phyloP scores from a whole-genome alignment of 345 rosid species.

The Linum lewisii region DNA sequence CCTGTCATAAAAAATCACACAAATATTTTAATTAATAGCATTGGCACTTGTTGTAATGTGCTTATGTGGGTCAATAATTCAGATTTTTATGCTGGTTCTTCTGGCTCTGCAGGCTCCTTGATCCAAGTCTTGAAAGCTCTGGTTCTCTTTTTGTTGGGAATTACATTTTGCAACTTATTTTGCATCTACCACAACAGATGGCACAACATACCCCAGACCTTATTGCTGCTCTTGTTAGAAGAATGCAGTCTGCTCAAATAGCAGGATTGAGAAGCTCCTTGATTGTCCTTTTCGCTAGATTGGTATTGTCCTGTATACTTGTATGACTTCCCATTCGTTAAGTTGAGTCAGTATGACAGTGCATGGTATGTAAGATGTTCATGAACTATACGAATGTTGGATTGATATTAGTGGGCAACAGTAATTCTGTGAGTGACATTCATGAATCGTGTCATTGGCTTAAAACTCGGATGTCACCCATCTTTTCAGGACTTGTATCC shows the following conservation, averaged over 20 bases:
- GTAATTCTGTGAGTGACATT: no score
- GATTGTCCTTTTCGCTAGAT: conserved; percentile 79
- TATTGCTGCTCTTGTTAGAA: conserved; percentile 75
- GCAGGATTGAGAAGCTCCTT: conserved; percentile 66
- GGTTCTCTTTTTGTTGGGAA: conserved; percentile 90
- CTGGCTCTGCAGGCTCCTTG: conserved; percentile 59
- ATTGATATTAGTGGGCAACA: no score
- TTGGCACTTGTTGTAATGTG: background rate
- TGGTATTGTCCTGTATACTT: conserved; percentile 37
- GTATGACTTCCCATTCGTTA: background rate
- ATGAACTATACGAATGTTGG: no score
- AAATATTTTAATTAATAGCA: background rate
- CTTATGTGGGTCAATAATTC: background rate
- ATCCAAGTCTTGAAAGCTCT: conserved; percentile 80
- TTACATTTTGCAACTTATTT: conserved; percentile 80
- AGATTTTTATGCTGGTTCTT: conserved; percentile 10
- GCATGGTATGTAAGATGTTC: background rate
- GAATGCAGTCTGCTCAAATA: conserved; percentile 79
- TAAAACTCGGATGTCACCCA: background rate
- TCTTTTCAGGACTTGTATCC: background rate
- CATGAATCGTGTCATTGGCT: no score
- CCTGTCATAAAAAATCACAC: background rate
- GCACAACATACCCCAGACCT: conserved; percentile 64
- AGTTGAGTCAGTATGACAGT: background rate
- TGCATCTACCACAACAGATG: conserved; percentile 87